Evolutionary conservation across 768 basidiomycete genomes (phyloP), one percentile per base, ranked within the genome.

Genomic region (Jaapia argillacea): DNA sequence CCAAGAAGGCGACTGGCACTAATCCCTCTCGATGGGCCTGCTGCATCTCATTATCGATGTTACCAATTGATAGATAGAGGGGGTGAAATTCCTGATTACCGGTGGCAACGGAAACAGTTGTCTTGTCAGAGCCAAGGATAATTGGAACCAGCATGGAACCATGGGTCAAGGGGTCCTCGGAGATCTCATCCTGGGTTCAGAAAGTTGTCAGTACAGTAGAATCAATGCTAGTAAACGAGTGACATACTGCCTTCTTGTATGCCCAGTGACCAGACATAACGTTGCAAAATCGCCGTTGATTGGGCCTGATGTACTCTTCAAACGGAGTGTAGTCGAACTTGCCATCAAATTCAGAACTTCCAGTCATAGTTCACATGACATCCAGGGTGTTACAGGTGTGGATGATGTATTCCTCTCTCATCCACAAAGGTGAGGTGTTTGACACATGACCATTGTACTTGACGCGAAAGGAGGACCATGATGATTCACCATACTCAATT

Each of bases 41-140:
- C 0, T 24, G 43, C 0, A 50, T 36, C 24, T 35, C 16, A 13
- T 51, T 50, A 2, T 40, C 14, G 0, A 45, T 6, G 4, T 44
- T 43, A 0, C 54, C 48, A 2, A 48, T 41, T 5, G 46, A 50
- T 1, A 26, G 21, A 24, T 55, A 55, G 2, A 54, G 18, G 1
- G 48, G 48, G 20, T 55, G 42, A 21, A 47, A 55, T 13, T 54
- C 40, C 3, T 43, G 40, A 2, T 48, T 24, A 22, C 47, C 47
- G 0, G 20, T 47, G 5, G 38, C 46, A 1, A 54, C 53, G 12
- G 53, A 68, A 1, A 66, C 62, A 0, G 62, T 66, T 0, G 65
- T 68, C 43, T 68, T 68, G 41, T 70, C 62, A 41, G 62, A 65
- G 1, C 65, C 63, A 1, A 45, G 44, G n/a, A 67, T 43, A 20